A percentile compares a stretch with the other conserved stretches of the same genome.
Conservation (phyloP, 148 eudicot genomes). For the Arbutus unedo region DNA sequence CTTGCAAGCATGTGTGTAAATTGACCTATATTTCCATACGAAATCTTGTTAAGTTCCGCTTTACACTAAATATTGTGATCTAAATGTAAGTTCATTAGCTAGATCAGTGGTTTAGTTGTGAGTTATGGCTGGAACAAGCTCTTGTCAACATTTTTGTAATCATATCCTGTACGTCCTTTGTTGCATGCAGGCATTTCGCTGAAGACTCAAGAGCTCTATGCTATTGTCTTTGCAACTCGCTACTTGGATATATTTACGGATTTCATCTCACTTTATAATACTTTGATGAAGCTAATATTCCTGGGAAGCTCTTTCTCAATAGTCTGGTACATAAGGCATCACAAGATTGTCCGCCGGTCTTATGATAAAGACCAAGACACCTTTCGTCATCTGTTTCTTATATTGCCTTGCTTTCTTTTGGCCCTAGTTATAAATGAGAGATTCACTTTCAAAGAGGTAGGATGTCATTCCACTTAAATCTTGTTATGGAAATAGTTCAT, state of each 20-base stretch:
- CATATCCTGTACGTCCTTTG: neutral
- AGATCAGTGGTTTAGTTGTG: neutral
- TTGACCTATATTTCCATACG: neutral
- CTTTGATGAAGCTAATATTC: slow-evolving; percentile 83
- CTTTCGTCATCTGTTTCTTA: slow-evolving; percentile 76
- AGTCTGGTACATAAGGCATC: slow-evolving; percentile 92
- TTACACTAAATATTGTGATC: neutral
- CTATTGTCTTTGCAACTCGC: slow-evolving; percentile 91
- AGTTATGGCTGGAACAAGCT: neutral
- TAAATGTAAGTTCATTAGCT: neutral
- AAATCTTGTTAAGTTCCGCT: neutral
- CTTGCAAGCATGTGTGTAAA: neutral
- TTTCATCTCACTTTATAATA: slow-evolving; percentile 79
- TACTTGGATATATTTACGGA: slow-evolving; percentile 87
- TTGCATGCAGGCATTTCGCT: slow-evolving; percentile 71
- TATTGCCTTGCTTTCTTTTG: slow-evolving; percentile 74
- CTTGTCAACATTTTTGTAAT: neutral
- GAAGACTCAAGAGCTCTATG: slow-evolving; percentile 96
- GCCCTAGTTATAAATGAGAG: slow-evolving; percentile 71
- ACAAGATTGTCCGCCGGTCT: slow-evolving; percentile 88
- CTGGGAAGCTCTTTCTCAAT: slow-evolving; percentile 86
- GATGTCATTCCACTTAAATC: neutral
- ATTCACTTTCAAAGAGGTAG: slow-evolving; percentile 85
- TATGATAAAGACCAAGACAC: slow-evolving; percentile 97
- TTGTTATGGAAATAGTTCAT: neutral